These are phyloP conservation scores for Borovskyia barvae DNA, from an alignment of 208 protist species.

Conservation along the genomic window DNA sequence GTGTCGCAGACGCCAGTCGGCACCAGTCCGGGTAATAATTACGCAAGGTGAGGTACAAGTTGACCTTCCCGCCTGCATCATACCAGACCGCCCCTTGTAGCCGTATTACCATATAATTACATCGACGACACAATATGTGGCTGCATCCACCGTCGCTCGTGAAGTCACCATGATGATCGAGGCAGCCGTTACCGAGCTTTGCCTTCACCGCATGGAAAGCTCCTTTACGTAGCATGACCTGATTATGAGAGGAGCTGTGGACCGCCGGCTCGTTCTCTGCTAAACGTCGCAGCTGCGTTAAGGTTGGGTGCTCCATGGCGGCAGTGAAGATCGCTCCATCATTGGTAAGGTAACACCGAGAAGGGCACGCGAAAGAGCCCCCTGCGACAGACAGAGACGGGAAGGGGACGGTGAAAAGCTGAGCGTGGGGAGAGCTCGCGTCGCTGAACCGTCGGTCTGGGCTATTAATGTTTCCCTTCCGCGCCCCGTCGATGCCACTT, in stretches of 20 bases:
- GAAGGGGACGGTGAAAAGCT: constrained; percentile 63
- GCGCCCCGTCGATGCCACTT: too few species aligned
- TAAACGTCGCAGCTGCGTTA: constrained; percentile 37
- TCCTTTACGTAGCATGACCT: constrained; percentile 33
- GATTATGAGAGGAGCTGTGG: neutral
- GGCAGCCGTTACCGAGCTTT: constrained; percentile 62
- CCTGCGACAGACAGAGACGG: constrained; percentile 31
- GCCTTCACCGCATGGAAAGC: constrained; percentile 60
- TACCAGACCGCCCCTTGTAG: constrained; percentile 78
- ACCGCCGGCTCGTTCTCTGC: constrained; percentile 27
- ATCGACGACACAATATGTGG: constrained; percentile 63
- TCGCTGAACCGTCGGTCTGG: too few species aligned
- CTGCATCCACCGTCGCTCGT: constrained; percentile 59
- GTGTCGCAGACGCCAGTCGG: constrained; percentile 46
- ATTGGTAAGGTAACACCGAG: constrained; percentile 72
- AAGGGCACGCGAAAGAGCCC: constrained; percentile 32
- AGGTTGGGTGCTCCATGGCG: constrained; percentile 29
- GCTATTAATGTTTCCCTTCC: too few species aligned
- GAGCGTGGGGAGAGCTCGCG: too few species aligned
- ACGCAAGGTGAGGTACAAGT: constrained; percentile 82
- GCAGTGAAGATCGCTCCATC: constrained; percentile 6
- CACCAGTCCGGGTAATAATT: constrained; percentile 91
- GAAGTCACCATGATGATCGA: constrained; percentile 38
- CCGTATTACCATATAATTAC: constrained; percentile 76
- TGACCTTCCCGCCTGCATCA: constrained; percentile 40